Conservation (phyloP, 169 alveolate genomes). For the Eimeria necatrix region DNA sequence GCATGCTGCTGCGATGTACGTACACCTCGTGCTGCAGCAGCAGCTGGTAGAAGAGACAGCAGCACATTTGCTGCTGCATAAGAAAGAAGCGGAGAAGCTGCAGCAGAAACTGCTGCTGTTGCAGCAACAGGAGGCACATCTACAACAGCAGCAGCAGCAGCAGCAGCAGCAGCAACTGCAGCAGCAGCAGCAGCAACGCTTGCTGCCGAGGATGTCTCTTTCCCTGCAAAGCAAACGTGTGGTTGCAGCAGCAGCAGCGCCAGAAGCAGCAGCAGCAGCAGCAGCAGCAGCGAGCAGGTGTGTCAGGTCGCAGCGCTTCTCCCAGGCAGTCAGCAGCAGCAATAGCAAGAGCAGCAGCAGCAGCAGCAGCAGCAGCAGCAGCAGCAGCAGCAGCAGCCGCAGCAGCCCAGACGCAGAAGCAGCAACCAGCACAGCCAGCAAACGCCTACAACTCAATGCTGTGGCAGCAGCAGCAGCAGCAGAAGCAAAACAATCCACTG, state of each 20-base stretch:
- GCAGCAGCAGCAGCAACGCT: not conserved
- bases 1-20: constrained; percentile 8
- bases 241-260: not conserved
- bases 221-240: constrained; percentile 24
- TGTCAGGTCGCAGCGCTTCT: no score
- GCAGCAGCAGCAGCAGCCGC: constrained; percentile 12
- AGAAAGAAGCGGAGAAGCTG: not conserved
- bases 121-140: not conserved
- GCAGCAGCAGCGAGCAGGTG: not conserved
- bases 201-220: not conserved
- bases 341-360: not conserved
- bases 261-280: not conserved
- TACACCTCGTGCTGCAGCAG: constrained; percentile 31
- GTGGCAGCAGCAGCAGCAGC: not conserved
- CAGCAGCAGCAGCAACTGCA: constrained; percentile 17
- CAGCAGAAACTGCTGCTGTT: constrained; percentile 15
- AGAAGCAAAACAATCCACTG: not conserved
- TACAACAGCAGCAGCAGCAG: constrained; percentile 34
- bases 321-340: no score
- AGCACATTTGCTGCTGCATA: constrained; percentile 5
- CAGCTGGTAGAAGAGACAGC: constrained; percentile 28
- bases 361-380: not conserved
- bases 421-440: not conserved
- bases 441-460: not conserved
- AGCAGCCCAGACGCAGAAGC: not conserved